These are phyloP conservation scores for Xylariaceae sp. DNA, from an alignment of 2,329 filamentous ascomycete species.

Conservation along the genomic window DNA sequence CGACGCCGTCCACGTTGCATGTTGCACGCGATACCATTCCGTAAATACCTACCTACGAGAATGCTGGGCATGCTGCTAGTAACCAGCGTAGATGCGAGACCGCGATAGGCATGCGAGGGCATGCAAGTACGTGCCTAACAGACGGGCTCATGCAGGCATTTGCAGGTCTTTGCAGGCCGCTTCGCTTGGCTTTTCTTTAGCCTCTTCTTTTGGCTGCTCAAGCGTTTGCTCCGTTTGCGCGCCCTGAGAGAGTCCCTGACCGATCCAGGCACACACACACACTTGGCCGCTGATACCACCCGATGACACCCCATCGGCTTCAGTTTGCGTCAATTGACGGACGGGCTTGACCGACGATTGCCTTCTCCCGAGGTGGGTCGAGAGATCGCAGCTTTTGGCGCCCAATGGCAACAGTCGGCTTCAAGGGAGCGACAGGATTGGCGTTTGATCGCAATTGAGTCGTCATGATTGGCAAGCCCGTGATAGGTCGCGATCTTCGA, in stretches of 20 bases:
- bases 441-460: conserved; percentile 14
- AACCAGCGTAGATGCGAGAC: too few species aligned
- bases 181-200: conserved; percentile 6
- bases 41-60: not conserved
- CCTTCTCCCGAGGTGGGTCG: not conserved
- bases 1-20: conserved; percentile 38
- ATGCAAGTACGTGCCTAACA: not conserved
- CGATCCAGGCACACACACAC: conserved; percentile 29
- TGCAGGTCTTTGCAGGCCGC: conserved; percentile 19
- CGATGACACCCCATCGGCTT: too few species aligned
- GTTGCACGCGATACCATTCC: conserved; percentile 29
- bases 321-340: conserved; percentile 10
- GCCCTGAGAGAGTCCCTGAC: conserved; percentile 14
- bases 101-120: not conserved
- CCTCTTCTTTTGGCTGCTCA: conserved; percentile 20
- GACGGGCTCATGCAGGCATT: conserved; percentile 23
- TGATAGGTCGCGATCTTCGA: not conserved
- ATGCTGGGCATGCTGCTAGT: not conserved
- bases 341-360: conserved; percentile 3
- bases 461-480: conserved; percentile 15
- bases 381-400: conserved; percentile 22
- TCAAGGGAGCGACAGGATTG: conserved; percentile 8
- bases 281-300: conserved; percentile 8
- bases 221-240: conserved; percentile 17
- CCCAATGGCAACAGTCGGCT: conserved; percentile 23